Conservation (phyloP, 225 moss, liverwort and hornwort genomes). For the Marchantia polymorpha region DNA sequence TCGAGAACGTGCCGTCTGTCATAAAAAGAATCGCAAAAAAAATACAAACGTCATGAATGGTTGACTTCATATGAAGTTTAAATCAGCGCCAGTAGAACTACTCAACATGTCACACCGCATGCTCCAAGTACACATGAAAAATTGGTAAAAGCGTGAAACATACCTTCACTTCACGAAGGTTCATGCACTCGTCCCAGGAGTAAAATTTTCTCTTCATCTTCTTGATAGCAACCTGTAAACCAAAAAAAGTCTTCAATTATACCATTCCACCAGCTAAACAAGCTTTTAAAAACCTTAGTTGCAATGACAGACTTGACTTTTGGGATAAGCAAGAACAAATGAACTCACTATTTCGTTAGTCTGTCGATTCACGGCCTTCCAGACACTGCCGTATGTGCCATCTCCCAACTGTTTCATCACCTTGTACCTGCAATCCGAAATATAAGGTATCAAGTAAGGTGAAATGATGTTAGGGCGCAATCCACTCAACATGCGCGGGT, state of each 20-base stretch:
- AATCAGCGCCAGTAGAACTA: too few relatives aligned
- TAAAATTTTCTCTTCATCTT: slow-evolving; percentile 77
- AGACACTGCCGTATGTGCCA: slow-evolving; percentile 80
- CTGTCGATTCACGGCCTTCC: slow-evolving; percentile 66
- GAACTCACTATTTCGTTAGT: slow-evolving; percentile 56
- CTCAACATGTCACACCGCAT: too few relatives aligned
- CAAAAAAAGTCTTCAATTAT: not conserved
- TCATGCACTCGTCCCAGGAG: slow-evolving; percentile 73
- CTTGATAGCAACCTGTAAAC: slow-evolving; percentile 63
- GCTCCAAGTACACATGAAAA: too few relatives aligned
- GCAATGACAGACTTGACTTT: not conserved
- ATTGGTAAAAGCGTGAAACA: not conserved
- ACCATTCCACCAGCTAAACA: not conserved
- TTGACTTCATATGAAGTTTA: too few relatives aligned
- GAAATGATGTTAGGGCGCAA: too few relatives aligned
- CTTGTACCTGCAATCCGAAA: slow-evolving; percentile 45
- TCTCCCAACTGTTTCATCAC: slow-evolving; percentile 74
- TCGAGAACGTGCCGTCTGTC: too few relatives aligned
- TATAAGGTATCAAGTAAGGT: not conserved
- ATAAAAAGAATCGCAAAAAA: too few relatives aligned
- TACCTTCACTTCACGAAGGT: slow-evolving; percentile 84
- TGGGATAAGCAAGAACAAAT: not conserved
- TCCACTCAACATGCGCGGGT: too few relatives aligned
- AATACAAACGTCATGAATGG: too few relatives aligned
- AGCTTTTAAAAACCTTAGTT: not conserved